Conservation (phyloP, 1,139 yeast species). For the Groenewaldozyma auringiensis region DNA sequence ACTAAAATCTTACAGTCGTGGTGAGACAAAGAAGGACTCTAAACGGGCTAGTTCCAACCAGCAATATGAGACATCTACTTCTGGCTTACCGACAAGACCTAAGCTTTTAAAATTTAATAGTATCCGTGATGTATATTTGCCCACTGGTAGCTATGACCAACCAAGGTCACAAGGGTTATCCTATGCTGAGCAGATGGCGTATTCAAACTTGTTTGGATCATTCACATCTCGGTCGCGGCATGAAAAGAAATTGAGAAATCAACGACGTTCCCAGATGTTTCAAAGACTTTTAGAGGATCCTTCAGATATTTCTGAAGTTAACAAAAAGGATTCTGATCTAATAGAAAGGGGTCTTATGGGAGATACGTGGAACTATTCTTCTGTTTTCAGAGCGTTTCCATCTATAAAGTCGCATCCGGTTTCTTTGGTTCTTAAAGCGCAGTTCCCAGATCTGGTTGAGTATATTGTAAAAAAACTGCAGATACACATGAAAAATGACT, state of each 20-base stretch:
- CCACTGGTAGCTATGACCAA: neutral
- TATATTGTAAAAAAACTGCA: neutral
- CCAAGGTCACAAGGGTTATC: neutral
- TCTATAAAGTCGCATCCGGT: neutral
- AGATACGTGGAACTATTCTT: neutral
- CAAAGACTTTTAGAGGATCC: neutral
- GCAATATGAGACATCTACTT: neutral
- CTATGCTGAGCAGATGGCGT: constrained; percentile 4
- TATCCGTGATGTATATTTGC: neutral
- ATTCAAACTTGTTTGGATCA: constrained; percentile 1
- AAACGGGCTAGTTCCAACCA: neutral
- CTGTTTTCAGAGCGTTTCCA: neutral
- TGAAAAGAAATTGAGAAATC: neutral
- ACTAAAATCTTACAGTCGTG: neutral
- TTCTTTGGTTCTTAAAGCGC: neutral
- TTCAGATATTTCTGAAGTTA: neutral
- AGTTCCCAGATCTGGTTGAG: neutral
- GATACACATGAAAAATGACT: neutral
- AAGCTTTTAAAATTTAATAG: neutral
- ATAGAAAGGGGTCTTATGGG: neutral
- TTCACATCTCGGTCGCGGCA: neutral
- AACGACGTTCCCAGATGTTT: neutral
- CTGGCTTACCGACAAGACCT: neutral
- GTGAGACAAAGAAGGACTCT: neutral
- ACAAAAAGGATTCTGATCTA: neutral